Percentiles rank a stretch among this genome's conserved stretches.
These are phyloP conservation scores for Alternaria triticina DNA, from an alignment of 2,329 filamentous ascomycete species.

Conservation along the genomic window DNA sequence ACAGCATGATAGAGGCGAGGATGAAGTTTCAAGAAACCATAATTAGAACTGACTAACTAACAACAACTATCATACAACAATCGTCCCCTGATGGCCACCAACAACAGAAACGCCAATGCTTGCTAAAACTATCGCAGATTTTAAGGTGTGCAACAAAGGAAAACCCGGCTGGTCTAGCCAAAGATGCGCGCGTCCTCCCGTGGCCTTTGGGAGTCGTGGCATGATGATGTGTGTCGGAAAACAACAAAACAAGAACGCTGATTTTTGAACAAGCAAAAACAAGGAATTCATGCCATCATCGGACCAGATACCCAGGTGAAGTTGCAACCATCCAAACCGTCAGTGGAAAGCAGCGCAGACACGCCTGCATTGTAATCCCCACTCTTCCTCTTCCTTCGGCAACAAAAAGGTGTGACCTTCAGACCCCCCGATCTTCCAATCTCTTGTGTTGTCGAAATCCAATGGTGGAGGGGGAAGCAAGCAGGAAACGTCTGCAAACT, in stretches of 20 bases:
- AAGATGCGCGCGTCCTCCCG: conserved; percentile 17
- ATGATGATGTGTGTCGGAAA: conserved; percentile 9
- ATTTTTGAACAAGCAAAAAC: conserved; percentile 2
- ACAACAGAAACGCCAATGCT: conserved; percentile 10
- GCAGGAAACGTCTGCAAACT: not conserved
- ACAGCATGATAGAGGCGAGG: too few species aligned
- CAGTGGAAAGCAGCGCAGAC: too few species aligned
- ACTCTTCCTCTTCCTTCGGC: not conserved
- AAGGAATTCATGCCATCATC: conserved; percentile 8
- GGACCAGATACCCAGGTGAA: not conserved
- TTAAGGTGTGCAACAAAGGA: conserved; percentile 20
- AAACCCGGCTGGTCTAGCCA: conserved; percentile 31
- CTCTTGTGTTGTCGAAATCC: conserved; percentile 3
- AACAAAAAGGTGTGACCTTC: conserved; percentile 23
- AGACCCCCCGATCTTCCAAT: conserved; percentile 43
- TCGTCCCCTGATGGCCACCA: not conserved
- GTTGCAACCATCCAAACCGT: not conserved
- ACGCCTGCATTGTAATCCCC: too few species aligned
- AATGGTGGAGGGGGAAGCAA: not conserved
- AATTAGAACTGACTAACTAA: not conserved
- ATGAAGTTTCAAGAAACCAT: not conserved
- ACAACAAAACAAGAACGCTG: conserved; percentile 6
- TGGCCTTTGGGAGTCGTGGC: conserved; percentile 11
- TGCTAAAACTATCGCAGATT: conserved; percentile 4
- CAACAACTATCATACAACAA: conserved; percentile 4